phyloP scores from a whole-genome alignment of 306 rosid genomes.

The Senna tora region DNA sequence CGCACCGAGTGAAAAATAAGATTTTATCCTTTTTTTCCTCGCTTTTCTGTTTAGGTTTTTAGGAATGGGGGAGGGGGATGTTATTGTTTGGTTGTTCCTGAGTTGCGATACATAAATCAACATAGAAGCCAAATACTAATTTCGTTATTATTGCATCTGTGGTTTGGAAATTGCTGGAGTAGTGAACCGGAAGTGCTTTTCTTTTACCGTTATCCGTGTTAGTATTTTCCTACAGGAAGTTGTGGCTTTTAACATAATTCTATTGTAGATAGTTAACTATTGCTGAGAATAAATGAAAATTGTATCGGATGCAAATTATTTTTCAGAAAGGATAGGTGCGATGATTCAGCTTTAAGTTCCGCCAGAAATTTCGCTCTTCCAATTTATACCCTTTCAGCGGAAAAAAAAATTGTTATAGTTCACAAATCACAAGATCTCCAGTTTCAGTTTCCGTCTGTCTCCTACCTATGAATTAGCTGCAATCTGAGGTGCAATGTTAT shows the following conservation, averaged over 20 bases:
- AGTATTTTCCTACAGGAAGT: neutral
- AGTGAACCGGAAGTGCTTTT: neutral
- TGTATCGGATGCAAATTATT: neutral
- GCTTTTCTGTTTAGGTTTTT: neutral
- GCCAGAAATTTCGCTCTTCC: neutral
- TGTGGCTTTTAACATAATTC: neutral
- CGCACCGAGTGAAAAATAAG: neutral
- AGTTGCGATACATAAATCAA: neutral
- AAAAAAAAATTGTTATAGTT: neutral
- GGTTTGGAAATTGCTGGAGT: neutral
- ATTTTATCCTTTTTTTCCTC: neutral
- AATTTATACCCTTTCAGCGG: neutral
- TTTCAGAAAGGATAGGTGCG: neutral
- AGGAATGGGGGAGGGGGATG: neutral
- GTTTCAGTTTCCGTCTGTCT: constrained; percentile 14
- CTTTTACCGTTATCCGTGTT: neutral
- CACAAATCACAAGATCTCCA: neutral
- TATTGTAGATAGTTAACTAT: neutral
- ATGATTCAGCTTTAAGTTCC: neutral
- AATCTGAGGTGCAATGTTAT: constrained; percentile 7
- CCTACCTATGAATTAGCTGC: constrained; percentile 7
- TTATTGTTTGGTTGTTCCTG: neutral
- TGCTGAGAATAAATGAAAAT: neutral
- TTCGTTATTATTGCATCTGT: constrained; percentile 11
- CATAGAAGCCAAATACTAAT: neutral